Conservation (phyloP, 2,329 filamentous ascomycete species). For the Colletotrichum sojae region DNA sequence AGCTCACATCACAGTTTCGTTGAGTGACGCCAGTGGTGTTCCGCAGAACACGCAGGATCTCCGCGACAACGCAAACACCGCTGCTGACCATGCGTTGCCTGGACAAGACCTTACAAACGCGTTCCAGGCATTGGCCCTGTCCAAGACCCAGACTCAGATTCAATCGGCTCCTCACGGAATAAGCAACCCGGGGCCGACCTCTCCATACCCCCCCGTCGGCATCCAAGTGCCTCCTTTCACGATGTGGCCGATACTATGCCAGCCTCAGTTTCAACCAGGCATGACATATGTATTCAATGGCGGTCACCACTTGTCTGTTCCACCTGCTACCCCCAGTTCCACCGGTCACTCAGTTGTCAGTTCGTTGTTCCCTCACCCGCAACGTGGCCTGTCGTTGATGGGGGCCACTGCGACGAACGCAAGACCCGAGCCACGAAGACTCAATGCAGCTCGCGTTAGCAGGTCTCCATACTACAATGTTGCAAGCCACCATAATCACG, state of each 20-base stretch:
- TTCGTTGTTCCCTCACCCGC: slow-evolving; percentile 44
- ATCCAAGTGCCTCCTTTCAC: slow-evolving; percentile 46
- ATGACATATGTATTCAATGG: slow-evolving; percentile 49
- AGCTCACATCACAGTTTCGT: slow-evolving; percentile 26
- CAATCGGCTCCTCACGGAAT: slow-evolving; percentile 10
- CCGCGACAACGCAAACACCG: background rate
- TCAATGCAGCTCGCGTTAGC: slow-evolving; percentile 63
- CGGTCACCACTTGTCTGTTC: slow-evolving; percentile 18
- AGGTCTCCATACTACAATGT: slow-evolving; percentile 63
- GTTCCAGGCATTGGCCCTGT: slow-evolving; percentile 31
- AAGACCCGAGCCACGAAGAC: slow-evolving; percentile 60
- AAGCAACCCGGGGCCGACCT: background rate
- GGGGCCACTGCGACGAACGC: slow-evolving; percentile 46
- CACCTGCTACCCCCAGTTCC: slow-evolving; percentile 4
- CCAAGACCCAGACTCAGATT: slow-evolving; percentile 9
- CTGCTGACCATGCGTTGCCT: background rate
- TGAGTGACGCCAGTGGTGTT: slow-evolving; percentile 5
- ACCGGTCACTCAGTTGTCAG: slow-evolving; percentile 38
- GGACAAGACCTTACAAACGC: slow-evolving; percentile 27
- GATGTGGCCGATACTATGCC: slow-evolving; percentile 53
- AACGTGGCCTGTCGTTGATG: background rate
- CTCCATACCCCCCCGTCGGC: slow-evolving; percentile 31
- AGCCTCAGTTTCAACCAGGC: slow-evolving; percentile 46
- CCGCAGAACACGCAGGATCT: background rate
- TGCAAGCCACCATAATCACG: slow-evolving; percentile 71